Base-by-base conservation (phyloP, 179 eudicot species). In the Beta macrorhiza region DNA sequence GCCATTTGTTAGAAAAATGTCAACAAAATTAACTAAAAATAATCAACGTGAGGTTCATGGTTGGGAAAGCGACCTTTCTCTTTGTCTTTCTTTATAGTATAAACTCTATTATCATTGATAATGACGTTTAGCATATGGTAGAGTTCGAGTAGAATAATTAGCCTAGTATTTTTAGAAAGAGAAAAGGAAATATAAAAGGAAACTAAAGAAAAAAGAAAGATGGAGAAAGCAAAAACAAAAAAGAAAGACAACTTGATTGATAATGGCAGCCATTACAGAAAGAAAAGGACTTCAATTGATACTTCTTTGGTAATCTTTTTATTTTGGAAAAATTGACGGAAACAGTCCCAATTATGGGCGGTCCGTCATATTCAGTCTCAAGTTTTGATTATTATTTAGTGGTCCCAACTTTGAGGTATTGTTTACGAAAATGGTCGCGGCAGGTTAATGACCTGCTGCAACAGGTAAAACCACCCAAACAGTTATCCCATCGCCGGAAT, bases 101-200 rank as follows among this genome's bases (percentile, higher is more conserved):
- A 20, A 49, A 49, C 72, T 13, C 22, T 67, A 11, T 42, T 67
- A 71, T 71, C 55, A 47, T 20, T 71, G 74, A 71, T 71, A 69
- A 71, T 71, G 74, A 71, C 74, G 37, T 16, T 71, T 71, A 45
- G 74, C 74, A 47, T 71, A 49, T 71, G 72, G 51, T 71, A 49
- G 7, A 49, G 74, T 71, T 71, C 10, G 7, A 49, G 74, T 71
- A 20, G 56, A 71, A 49, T 71, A 45, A 47, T 45, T 71, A 71
- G 20, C 11, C 22, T 47, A 69, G 22, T 49, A 45, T 71, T 7
- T 49, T 71, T 71, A 45, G 32, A 49, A 58, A 15, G 20, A 58
- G 63, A 58, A 58, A 58, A 47, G 2, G 8, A 71, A 47, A 49
- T 68, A 25, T 49, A 71, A 49, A 69, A 71, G 56, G 29, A 10